These are phyloP conservation scores for Plenodomus biglobosus DNA, from an alignment of 2,329 filamentous ascomycete species.

Conservation along the genomic window DNA sequence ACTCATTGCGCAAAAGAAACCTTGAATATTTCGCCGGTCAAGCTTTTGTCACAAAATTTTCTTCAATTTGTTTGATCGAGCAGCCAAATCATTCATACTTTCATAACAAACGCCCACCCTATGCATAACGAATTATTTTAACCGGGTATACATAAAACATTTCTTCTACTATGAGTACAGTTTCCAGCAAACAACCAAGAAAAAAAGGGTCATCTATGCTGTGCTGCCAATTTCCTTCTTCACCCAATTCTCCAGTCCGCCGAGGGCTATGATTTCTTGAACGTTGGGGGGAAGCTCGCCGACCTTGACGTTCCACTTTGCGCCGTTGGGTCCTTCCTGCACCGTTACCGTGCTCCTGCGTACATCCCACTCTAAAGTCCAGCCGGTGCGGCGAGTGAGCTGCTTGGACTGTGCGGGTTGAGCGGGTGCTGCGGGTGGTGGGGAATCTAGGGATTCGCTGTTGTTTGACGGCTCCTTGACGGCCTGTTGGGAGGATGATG, in stretches of 20 bases:
- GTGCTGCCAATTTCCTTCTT: conserved; percentile 63
- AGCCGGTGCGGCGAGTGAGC: conserved; percentile 74
- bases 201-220: no score
- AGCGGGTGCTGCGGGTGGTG: conserved; percentile 41
- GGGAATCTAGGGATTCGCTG: conserved; percentile 54
- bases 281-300: conserved; percentile 83
- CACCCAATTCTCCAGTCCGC: conserved; percentile 82
- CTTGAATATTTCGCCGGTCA: no score
- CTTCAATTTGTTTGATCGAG: no score
- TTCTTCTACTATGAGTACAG: neutral
- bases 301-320: conserved; percentile 76
- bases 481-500: conserved; percentile 38
- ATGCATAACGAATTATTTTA: no score
- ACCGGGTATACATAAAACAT: neutral
- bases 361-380: conserved; percentile 83
- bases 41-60: no score
- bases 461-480: conserved; percentile 57
- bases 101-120: no score
- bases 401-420: conserved; percentile 54
- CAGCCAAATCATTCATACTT: no score
- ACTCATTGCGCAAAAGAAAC: no score
- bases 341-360: conserved; percentile 69
- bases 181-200: no score
- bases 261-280: conserved; percentile 62
- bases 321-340: conserved; percentile 66